Evolutionary conservation across 768 basidiomycete species (phyloP), one percentile per base, ranked within the genome.

Genomic region (Asterophora lycoperdoides): DNA sequence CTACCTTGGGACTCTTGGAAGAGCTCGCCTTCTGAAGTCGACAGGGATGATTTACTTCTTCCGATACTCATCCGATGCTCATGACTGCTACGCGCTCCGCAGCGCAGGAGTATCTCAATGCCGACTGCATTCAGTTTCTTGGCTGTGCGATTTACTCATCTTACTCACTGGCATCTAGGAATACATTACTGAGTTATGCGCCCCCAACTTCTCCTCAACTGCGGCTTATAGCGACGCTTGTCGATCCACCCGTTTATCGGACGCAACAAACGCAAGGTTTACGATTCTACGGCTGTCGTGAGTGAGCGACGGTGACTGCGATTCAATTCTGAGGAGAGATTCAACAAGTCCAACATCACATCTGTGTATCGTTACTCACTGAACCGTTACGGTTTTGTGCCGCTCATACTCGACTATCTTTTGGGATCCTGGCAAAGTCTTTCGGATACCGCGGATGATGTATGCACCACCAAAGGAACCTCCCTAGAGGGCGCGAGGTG

Each of bases 401-500:
- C 79, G 69, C 52, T 73, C 72, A 52, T 71, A 74, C 20, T 71
- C 67, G 11, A 66, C 62, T 19, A 65, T 61, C 10, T 57, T 51
- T 8, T 57, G 46, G 32, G 64, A 62, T 23, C 67, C 72, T 13
- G 72, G 64, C 33, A 69, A 20, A 23, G 51, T 56, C 56, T 69
- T 72, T 39, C 65, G 68, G 20, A 80, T 68, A n/a, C 78, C 77
- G 38, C 68, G 68, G 52, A 80, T 77, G 41, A 73, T 56, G 60
- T 81, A 81, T 44, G 70, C 66, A 14, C 77, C 78, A 30, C 74
- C 74, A 40, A 79, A 73, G 9, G 68, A 64, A 28, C 79, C 79
- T 50, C 67, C 65, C 78, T 81, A 49, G 36, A 26, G 23, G 44
- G 28, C 4, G 37, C 20, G 33, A 15, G 7, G 26, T 37, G 30